These are phyloP conservation scores for Cenchrus fungigraminus DNA, from an alignment of 176 grass and related monocot species.

Conservation along the genomic window DNA sequence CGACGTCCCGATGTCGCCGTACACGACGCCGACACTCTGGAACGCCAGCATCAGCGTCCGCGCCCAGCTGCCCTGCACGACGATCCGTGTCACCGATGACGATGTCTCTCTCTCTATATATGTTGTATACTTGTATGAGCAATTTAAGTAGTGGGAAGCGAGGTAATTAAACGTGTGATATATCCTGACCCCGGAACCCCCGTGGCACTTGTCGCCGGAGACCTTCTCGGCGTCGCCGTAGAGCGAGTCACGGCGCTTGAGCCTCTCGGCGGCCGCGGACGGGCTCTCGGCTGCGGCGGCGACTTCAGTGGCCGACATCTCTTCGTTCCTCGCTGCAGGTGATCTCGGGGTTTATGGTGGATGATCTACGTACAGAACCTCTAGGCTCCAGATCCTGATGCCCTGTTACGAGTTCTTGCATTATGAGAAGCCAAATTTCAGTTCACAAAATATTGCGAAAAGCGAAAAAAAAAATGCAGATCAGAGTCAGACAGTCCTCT, in stretches of 20 bases:
- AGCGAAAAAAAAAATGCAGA: background rate
- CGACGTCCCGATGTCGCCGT: conserved; percentile 79
- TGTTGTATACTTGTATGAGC: no score
- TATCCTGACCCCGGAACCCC: conserved; percentile 36
- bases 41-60: conserved; percentile 63
- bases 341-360: background rate
- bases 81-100: background rate
- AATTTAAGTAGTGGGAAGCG: no score
- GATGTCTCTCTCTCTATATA: no score
- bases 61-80: conserved; percentile 48
- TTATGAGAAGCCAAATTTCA: background rate
- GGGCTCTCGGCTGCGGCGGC: background rate
- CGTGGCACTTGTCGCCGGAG: conserved; percentile 35
- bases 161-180: no score
- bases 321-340: background rate
- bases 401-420: background rate
- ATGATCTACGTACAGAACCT: background rate
- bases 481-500: no score
- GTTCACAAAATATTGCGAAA: no score
- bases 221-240: conserved; percentile 62
- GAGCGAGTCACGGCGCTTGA: conserved; percentile 54
- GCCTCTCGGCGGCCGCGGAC: background rate
- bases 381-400: conserved; percentile 4
- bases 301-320: conserved; percentile 27
- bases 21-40: conserved; percentile 74